Evolutionary conservation across 73 alveolate species (phyloP).

Genomic region (Paramecium tetraurelia): DNA sequence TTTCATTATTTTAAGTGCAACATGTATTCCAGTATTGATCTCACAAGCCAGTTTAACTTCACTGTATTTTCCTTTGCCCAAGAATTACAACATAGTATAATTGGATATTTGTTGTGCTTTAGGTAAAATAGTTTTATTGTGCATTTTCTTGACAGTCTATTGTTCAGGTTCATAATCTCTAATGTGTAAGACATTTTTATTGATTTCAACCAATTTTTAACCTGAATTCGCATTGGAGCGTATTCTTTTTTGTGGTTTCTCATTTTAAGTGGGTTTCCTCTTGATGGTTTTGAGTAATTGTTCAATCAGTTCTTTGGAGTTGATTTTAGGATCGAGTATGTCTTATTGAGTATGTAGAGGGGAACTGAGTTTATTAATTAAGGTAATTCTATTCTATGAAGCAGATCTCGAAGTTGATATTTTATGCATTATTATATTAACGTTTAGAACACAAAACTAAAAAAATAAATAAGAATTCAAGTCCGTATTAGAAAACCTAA

Average conservation of each 20-base stretch:
- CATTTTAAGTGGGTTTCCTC: not conserved
- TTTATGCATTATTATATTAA: not conserved
- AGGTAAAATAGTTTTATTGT: not conserved
- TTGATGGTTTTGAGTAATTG: not conserved
- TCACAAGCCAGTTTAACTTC: conserved; percentile 23
- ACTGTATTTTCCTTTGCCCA: conserved; percentile 28
- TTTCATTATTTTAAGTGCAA: conserved; percentile 44
- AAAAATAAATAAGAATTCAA: not conserved
- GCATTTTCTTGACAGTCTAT: not conserved
- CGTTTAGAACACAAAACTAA: not conserved
- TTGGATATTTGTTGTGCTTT: not conserved
- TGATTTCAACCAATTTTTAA: not conserved
- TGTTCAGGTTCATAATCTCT: not conserved
- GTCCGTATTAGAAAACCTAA: not conserved
- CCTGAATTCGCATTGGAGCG: not conserved
- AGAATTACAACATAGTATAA: not conserved
- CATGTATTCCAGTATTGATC: conserved; percentile 14
- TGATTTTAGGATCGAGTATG: not conserved
- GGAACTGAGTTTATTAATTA: not conserved
- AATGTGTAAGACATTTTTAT: not conserved
- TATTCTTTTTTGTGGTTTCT: conserved; percentile 5
- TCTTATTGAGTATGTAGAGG: not conserved
- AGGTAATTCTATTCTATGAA: not conserved
- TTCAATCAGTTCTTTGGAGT: not conserved
- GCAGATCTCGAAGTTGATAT: not conserved